These are phyloP conservation scores for Cichorium intybus DNA, from an alignment of 140 eudicot species.

Conservation along the genomic window DNA sequence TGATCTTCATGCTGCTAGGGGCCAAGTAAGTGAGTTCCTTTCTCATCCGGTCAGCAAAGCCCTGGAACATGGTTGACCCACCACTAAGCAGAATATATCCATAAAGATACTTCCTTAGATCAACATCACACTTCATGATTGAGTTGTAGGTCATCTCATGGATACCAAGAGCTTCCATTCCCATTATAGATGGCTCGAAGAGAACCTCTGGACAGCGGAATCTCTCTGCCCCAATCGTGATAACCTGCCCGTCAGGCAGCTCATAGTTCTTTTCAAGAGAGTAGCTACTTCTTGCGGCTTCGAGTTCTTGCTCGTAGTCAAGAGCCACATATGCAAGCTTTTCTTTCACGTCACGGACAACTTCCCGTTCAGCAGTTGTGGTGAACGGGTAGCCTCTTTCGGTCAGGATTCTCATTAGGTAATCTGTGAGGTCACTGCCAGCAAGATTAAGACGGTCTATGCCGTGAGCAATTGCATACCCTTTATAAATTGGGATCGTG, in stretches of 20 bases:
- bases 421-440: conserved; percentile 51
- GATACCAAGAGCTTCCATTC: too few species aligned
- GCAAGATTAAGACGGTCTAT: conserved; percentile 55
- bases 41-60: conserved; percentile 67
- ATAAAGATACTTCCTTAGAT: conserved; percentile 50
- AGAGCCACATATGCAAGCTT: too few species aligned
- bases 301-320: conserved; percentile 58
- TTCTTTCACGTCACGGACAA: conserved; percentile 59
- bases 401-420: too few species aligned
- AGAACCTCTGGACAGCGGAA: too few species aligned
- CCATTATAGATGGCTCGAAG: too few species aligned
- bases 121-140: too few species aligned
- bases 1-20: too few species aligned
- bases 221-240: too few species aligned
- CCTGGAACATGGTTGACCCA: conserved; percentile 67
- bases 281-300: conserved; percentile 54
- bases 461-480: conserved; percentile 46
- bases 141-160: too few species aligned
- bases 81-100: conserved; percentile 60
- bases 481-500: conserved; percentile 47
- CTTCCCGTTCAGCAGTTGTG: conserved; percentile 58
- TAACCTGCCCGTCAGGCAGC: too few species aligned
- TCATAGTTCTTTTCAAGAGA: conserved; percentile 52
- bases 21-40: too few species aligned
- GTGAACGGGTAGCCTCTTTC: conserved; percentile 65